A percentile compares a stretch with the other conserved stretches of the same genome.
phyloP scores from a whole-genome alignment of 176 grass and related monocot genomes.

The Thinopyrum elongatum region DNA sequence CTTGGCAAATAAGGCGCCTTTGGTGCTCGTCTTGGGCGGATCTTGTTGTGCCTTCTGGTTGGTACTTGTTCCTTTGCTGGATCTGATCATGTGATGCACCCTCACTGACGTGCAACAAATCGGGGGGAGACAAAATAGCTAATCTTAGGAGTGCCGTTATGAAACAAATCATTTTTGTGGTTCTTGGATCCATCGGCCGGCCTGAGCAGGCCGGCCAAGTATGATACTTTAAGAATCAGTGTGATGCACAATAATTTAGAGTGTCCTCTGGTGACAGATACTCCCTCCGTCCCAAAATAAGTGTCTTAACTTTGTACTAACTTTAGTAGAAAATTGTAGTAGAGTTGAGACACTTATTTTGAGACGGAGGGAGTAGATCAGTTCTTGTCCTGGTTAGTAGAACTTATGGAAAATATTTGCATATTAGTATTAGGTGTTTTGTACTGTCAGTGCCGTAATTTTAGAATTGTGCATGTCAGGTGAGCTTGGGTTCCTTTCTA shows the following conservation, averaged over 20 bases:
- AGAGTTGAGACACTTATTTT: too few relatives aligned
- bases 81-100: conserved; percentile 58
- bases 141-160: conserved; percentile 25
- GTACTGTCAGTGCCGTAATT: not conserved
- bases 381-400: not conserved
- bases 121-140: not conserved
- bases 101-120: conserved; percentile 7
- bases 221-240: conserved; percentile 10
- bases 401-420: not conserved
- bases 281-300: too few relatives aligned
- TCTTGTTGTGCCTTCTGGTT: conserved; percentile 48
- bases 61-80: conserved; percentile 44
- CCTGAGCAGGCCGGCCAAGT: conserved; percentile 20
- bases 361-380: too few relatives aligned
- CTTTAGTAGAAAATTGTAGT: too few relatives aligned
- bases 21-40: conserved; percentile 39
- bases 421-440: not conserved
- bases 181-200: conserved; percentile 40
- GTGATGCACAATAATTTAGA: conserved; percentile 26
- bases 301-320: too few relatives aligned
- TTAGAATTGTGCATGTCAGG: not conserved
- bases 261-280: conserved; percentile 6
- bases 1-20: conserved; percentile 27
- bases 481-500: not conserved
- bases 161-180: conserved; percentile 24